These are phyloP conservation scores for Cercophora scortea DNA, from an alignment of 495 filamentous ascomycete genomes.

Conservation along the genomic window DNA sequence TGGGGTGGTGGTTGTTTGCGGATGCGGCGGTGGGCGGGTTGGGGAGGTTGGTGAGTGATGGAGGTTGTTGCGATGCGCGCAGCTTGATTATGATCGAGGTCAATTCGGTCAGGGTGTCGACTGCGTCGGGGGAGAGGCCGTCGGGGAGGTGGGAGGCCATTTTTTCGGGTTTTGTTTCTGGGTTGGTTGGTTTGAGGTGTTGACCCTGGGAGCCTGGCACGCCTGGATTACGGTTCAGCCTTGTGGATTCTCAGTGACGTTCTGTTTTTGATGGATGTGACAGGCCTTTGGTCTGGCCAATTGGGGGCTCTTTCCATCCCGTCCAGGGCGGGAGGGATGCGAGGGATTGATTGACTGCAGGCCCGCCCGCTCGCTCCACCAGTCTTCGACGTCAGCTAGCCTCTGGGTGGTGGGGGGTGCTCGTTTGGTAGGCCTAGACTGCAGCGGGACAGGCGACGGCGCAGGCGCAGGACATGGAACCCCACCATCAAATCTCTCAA, in stretches of 20 bases:
- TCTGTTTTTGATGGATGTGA: neutral
- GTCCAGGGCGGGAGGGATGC: no score
- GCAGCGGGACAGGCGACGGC: no score
- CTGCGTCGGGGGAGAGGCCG: constrained; percentile 51
- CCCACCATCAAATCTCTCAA: constrained; percentile 17
- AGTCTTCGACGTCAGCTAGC: no score
- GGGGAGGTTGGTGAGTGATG: constrained; percentile 10
- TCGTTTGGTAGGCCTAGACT: no score
- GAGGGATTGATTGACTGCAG: no score
- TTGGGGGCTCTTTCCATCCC: no score
- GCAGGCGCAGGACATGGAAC: neutral
- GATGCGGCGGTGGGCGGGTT: constrained; percentile 9
- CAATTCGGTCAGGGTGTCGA: constrained; percentile 81
- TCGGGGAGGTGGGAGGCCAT: constrained; percentile 32
- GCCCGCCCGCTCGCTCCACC: no score
- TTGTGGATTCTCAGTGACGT: neutral
- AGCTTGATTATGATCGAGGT: constrained; percentile 70
- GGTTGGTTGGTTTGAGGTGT: neutral
- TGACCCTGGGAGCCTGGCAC: neutral
- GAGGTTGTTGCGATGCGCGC: constrained; percentile 31
- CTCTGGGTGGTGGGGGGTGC: no score
- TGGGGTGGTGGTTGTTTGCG: neutral
- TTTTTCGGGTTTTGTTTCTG: constrained; percentile 3
- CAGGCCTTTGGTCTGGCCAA: no score
- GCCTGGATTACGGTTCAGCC: neutral